A percentile compares a stretch with the other conserved stretches of the same genome.
Conservation (phyloP, 108 stramenopile species). For the Asterionellopsis glacialis region DNA sequence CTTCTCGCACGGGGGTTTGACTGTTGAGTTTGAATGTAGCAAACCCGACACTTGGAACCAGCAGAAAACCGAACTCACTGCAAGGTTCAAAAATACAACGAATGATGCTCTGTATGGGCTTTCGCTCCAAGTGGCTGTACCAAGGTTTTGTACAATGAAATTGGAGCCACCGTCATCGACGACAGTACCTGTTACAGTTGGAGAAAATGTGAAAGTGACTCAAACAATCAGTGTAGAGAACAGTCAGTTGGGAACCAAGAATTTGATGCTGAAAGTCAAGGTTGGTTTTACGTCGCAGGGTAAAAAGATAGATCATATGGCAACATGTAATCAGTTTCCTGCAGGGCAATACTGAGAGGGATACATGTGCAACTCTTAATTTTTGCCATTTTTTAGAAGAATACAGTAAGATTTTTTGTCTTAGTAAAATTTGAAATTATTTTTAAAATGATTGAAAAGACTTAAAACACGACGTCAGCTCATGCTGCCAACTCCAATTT, state of each 20-base stretch:
- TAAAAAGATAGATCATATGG: constrained; percentile 83
- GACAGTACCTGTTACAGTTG: constrained; percentile 66
- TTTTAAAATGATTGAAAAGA: too few species aligned
- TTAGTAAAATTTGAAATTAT: not conserved
- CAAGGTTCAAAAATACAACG: constrained; percentile 83
- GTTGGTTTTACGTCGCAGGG: constrained; percentile 86
- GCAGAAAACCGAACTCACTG: constrained; percentile 65
- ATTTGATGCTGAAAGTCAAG: constrained; percentile 94
- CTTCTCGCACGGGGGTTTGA: constrained; percentile 66
- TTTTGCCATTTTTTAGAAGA: constrained; percentile 34
- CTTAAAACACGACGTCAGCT: too few species aligned
- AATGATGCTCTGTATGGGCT: constrained; percentile 75
- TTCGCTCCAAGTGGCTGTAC: constrained; percentile 93
- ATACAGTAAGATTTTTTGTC: not conserved
- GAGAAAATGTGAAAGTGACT: constrained; percentile 71
- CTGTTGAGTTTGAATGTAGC: constrained; percentile 79
- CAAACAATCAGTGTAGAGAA: constrained; percentile 91
- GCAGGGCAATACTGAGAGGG: constrained; percentile 60
- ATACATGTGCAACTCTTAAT: not conserved
- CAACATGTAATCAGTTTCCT: constrained; percentile 82
- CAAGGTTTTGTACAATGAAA: constrained; percentile 94
- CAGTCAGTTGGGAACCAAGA: constrained; percentile 88
- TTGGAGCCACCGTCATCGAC: constrained; percentile 93
- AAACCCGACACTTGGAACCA: constrained; percentile 83
- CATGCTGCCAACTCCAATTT: too few species aligned